Evolutionary conservation across 2,329 filamentous ascomycete genomes (phyloP), one percentile per base, ranked within the genome.

Genomic region (Nannizziopsis barbatae): DNA sequence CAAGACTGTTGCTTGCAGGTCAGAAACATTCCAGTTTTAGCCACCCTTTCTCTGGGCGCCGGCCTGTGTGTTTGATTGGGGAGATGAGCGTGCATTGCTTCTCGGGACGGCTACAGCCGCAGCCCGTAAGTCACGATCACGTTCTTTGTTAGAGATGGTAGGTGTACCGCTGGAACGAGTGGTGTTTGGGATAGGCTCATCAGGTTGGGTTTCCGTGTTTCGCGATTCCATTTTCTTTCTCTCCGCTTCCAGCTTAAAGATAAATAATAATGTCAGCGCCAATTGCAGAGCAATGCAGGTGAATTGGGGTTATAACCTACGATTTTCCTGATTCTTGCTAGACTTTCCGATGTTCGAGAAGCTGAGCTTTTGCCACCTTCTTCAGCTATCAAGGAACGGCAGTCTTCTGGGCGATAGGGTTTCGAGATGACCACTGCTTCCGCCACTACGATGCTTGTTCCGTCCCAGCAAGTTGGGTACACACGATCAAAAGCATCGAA

Each of bases 401-500:
- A 77, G 57, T 76, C 75, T 39, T 78, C 75, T 17, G 73, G 62
- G 5, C 68, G 70, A 59, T 81, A 83, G 1, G 79, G 79, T 11
- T 75, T 66, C 15, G 71, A 63, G 50, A 83, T 75, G 47, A 77
- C 66, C 47, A 81, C 77, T 3, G 74, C 71, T 55, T 82, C 77
- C 45, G 75, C 76, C 42, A 80, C 74, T 47, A 82, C 69, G 53
- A 83, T 81, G 44, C 70, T 70, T 31, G 69, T 66, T 14, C 73
- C 74, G 55, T 77, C 71, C 79, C 79, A 83, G 51, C 75, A 71
- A 22, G 75, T 72, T 8, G 76, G 77, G 59, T 77, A 79, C 62
- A 76, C 77, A 56, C 76, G 72, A 52, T 71, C 73, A 47, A 83
- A 71, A 9, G 74, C 71, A 65, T 82, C 77, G 56, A 79, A 83